phyloP scores from a whole-genome alignment of 495 filamentous ascomycete species.

The Penicillium crystallinum region DNA sequence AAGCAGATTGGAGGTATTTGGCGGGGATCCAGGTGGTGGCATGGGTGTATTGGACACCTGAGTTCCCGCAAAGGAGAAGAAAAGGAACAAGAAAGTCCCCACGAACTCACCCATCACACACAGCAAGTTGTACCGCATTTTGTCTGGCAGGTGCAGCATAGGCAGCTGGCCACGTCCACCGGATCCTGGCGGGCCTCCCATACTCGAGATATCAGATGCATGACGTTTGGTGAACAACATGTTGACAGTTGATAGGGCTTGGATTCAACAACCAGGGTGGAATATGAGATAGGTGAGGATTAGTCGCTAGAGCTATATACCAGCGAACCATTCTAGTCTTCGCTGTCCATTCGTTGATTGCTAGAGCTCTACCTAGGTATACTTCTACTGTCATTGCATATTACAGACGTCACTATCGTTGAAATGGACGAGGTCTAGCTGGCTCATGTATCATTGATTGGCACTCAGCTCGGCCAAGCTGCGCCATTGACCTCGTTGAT shows the following conservation, averaged over 20 bases:
- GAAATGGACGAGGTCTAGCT: background rate
- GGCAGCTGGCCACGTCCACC: constrained; percentile 27
- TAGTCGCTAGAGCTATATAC: too few species aligned
- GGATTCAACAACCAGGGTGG: too few species aligned
- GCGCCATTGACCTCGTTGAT: background rate
- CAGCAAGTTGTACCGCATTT: constrained; percentile 47
- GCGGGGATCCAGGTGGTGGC: constrained; percentile 28
- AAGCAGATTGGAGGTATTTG: constrained; percentile 48
- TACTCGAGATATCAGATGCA: constrained; percentile 7
- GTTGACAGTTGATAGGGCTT: background rate
- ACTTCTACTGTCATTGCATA: background rate
- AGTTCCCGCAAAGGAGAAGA: constrained; percentile 75
- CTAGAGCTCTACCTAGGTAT: background rate
- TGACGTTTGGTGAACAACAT: constrained; percentile 13
- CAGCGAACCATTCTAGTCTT: too few species aligned
- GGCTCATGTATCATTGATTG: constrained; percentile 18
- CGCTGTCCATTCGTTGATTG: too few species aligned
- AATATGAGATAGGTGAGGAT: too few species aligned
- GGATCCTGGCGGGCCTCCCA: constrained; percentile 5
- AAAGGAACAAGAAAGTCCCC: constrained; percentile 78
- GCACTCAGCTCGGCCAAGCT: background rate
- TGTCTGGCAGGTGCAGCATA: constrained; percentile 37
- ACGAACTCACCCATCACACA: constrained; percentile 66
- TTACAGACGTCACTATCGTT: constrained; percentile 17
- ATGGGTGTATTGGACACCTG: constrained; percentile 60